A percentile compares a stretch with the other conserved stretches of the same genome.
Evolutionary conservation across 2,329 filamentous ascomycete species (phyloP).

Genomic region (Pyricularia grisea): DNA sequence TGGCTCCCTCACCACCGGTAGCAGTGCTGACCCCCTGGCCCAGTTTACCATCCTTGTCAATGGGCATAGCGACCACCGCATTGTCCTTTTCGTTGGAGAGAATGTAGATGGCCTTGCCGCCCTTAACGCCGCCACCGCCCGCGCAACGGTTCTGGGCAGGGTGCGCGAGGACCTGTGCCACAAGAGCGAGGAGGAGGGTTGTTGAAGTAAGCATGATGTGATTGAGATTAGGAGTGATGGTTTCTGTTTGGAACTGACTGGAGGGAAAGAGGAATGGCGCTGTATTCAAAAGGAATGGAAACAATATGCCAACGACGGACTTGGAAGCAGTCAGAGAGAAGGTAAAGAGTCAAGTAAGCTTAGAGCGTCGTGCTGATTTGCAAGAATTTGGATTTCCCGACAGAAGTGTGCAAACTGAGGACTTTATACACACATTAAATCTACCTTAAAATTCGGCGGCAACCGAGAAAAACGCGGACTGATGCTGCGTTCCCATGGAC

Average conservation of each 20-base stretch:
- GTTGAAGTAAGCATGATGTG: background rate
- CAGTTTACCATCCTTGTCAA: constrained; percentile 36
- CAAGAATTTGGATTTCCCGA: too few species aligned
- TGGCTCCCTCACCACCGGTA: constrained; percentile 38
- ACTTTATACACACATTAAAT: too few species aligned
- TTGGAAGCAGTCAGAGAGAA: background rate
- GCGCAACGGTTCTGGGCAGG: background rate
- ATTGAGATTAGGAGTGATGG: background rate
- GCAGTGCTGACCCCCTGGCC: constrained; percentile 27
- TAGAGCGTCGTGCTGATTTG: background rate
- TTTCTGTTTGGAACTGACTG: too few species aligned
- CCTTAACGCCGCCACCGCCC: background rate
- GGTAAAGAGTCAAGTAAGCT: background rate
- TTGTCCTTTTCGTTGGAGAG: constrained; percentile 43
- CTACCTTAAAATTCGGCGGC: too few species aligned
- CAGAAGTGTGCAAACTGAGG: too few species aligned
- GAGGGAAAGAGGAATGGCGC: too few species aligned
- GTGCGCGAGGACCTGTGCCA: background rate
- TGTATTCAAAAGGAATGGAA: too few species aligned
- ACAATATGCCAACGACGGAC: background rate
- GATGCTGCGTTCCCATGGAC: too few species aligned
- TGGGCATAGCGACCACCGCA: constrained; percentile 37
- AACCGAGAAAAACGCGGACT: too few species aligned
- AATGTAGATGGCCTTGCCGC: constrained; percentile 42
- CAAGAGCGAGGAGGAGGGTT: background rate